Evolutionary conservation across 495 filamentous ascomycete genomes (phyloP), one percentile per base, ranked within the genome.

Genomic region (Xylaria castorea): DNA sequence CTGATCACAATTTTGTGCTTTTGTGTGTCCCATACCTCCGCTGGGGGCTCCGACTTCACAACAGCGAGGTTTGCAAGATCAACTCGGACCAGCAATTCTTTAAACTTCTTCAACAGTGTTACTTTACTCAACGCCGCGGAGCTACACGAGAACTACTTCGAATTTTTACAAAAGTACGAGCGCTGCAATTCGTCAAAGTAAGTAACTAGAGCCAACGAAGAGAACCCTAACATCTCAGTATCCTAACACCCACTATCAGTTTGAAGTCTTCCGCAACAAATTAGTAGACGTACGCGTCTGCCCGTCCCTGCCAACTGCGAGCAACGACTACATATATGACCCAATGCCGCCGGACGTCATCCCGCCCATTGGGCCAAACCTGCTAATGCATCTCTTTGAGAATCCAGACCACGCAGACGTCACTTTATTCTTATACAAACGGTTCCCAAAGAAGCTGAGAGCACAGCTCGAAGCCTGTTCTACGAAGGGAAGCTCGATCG

Each of bases 81-180:
- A 53, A 68, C 46, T 68, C 50, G 8, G 65, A 68, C 3, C 65
- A 68, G 22, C 65, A 68, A 27, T 68, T 53, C n/a, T 68, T 68
- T 22, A 9, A 68, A 55, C 65, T 68, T 38, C 65, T 68, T 22
- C 25, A n/a, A 25, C 46, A 68, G 22, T 42, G 65, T 25, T 68
- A 68, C 65, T 34, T 64, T 46, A 3, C n/a, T 18, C 61, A 64
- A 46, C 61, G 61, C n/a, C 20, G 20, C 8, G 40, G 61, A 32
- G 5, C 8, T 46, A 9, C n/a, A 18, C 22, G 61, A 30, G 12
- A 18, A 20, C 11, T 20, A 2, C 38, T 64, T 64, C 61, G 22
- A 11, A 30, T 42, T 1, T 64, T 64, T 25, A 64, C 38, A 16
- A 64, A 64, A 30, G 61, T 64, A 18, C 61, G 38, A 64, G 61